A percentile compares a stretch with the other conserved stretches of the same genome.
Evolutionary conservation across 2,329 filamentous ascomycete species (phyloP).

Genomic region (Sclerotinia glacialis): DNA sequence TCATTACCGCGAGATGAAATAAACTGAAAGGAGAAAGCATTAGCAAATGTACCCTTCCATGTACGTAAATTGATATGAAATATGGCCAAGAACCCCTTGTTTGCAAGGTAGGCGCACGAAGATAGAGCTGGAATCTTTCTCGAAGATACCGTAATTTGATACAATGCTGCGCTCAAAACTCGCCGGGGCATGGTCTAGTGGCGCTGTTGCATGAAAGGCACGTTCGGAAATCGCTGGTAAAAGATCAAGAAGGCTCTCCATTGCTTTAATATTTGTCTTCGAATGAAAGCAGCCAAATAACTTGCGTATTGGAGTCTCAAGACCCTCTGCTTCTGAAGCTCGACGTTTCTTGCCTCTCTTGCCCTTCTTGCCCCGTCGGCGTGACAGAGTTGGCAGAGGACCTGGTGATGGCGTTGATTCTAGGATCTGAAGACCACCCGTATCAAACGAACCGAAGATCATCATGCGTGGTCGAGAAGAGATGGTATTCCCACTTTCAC

Average conservation of each 20-base stretch:
- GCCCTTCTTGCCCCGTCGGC: too few relatives aligned
- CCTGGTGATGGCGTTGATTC: not conserved
- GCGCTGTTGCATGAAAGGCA: not conserved
- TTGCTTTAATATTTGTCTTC: not conserved
- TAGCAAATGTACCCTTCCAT: conserved; percentile 15
- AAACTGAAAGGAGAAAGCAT: conserved; percentile 61
- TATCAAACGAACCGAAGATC: not conserved
- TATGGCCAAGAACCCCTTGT: conserved; percentile 9
- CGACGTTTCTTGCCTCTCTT: conserved; percentile 13
- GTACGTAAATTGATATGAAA: conserved; percentile 12
- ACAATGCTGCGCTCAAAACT: too few relatives aligned
- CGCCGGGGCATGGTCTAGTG: too few relatives aligned
- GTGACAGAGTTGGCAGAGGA: not conserved
- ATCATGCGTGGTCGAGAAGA: not conserved
- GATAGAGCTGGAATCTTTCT: not conserved
- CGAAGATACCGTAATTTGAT: not conserved
- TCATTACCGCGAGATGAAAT: conserved; percentile 97
- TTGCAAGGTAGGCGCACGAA: not conserved
- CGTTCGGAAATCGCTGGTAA: not conserved
- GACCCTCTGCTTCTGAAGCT: not conserved
- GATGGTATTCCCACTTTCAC: too few relatives aligned
- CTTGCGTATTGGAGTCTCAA: not conserved
- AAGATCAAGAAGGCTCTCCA: not conserved
- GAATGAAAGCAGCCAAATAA: too few relatives aligned
- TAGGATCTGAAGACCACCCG: not conserved